Evolutionary conservation across 2,329 filamentous ascomycete species (phyloP).

Genomic region (Claviceps africana): DNA sequence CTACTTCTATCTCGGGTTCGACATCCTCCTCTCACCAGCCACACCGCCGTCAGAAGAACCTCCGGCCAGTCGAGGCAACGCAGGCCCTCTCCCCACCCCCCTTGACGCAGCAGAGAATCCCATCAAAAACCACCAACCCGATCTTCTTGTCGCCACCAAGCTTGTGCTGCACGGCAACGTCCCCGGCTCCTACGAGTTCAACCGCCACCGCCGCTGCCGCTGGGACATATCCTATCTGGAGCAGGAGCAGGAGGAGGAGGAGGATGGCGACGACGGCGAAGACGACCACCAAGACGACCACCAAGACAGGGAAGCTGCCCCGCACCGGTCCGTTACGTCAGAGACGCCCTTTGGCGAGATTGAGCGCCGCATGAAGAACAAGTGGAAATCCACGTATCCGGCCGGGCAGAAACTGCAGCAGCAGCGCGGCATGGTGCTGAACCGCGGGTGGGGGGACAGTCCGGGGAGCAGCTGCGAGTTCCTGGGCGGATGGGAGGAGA

Average conservation of each 20-base stretch:
- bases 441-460: conserved; percentile 81
- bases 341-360: conserved; percentile 68
- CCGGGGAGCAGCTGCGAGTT: conserved; percentile 81
- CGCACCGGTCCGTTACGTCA: conserved; percentile 41
- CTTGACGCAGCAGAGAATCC: conserved; percentile 13
- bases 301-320: conserved; percentile 22
- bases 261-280: neutral
- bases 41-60: conserved; percentile 49
- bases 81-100: neutral
- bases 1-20: conserved; percentile 92
- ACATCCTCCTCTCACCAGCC: conserved; percentile 76
- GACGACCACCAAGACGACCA: neutral
- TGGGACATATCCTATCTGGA: conserved; percentile 60
- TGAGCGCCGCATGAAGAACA: conserved; percentile 50
- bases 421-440: conserved; percentile 71
- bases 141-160: conserved; percentile 75
- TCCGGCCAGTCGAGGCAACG: conserved; percentile 17
- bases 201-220: conserved; percentile 75
- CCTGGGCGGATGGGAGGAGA: conserved; percentile 76
- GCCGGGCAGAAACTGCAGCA: conserved; percentile 35
- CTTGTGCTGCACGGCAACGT: conserved; percentile 90
- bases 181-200: conserved; percentile 92
- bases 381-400: conserved; percentile 55
- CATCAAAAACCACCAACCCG: conserved; percentile 31
- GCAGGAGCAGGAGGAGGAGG: neutral